These are phyloP conservation scores for Stropharia rugosoannulata DNA, from an alignment of 768 basidiomycete species.

Conservation along the genomic window DNA sequence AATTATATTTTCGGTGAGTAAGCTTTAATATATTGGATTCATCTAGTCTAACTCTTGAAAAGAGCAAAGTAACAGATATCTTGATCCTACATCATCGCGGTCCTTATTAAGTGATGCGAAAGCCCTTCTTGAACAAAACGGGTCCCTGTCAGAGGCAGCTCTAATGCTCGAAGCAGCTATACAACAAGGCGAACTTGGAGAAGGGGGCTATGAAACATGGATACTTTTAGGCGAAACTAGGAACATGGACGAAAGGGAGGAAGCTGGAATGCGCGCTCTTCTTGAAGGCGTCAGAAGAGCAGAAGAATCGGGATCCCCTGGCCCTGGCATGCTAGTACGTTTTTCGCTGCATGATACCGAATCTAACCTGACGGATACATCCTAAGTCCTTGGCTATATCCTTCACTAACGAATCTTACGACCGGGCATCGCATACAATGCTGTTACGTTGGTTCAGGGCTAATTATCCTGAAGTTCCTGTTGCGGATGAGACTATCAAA, in stretches of 20 bases:
- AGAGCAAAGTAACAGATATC: constrained; percentile 75
- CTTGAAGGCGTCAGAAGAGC: constrained; percentile 68
- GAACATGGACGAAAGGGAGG: constrained; percentile 87
- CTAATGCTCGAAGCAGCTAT: constrained; percentile 91
- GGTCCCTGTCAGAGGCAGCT: constrained; percentile 84
- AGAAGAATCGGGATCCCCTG: constrained; percentile 60
- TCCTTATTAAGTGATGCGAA: constrained; percentile 76
- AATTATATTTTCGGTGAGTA: constrained; percentile 77
- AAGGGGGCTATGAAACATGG: constrained; percentile 89
- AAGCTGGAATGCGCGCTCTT: constrained; percentile 78
- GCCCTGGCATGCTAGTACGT: constrained; percentile 75
- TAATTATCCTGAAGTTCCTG: constrained; percentile 54
- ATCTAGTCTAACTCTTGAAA: constrained; percentile 6
- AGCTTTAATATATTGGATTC: background rate
- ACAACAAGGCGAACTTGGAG: constrained; percentile 75
- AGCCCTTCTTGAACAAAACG: constrained; percentile 71
- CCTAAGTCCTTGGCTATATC: constrained; percentile 89
- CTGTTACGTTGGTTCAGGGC: constrained; percentile 83
- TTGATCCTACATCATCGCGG: constrained; percentile 48
- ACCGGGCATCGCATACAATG: constrained; percentile 82
- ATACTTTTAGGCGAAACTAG: constrained; percentile 87
- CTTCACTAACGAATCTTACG: constrained; percentile 92
- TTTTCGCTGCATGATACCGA: background rate
- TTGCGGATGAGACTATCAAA: constrained; percentile 55
- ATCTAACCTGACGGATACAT: constrained; percentile 11